Evolutionary conservation across 495 filamentous ascomycete species (phyloP), one percentile per base, ranked within the genome.

Genomic region (Aspergillus ostianus): DNA sequence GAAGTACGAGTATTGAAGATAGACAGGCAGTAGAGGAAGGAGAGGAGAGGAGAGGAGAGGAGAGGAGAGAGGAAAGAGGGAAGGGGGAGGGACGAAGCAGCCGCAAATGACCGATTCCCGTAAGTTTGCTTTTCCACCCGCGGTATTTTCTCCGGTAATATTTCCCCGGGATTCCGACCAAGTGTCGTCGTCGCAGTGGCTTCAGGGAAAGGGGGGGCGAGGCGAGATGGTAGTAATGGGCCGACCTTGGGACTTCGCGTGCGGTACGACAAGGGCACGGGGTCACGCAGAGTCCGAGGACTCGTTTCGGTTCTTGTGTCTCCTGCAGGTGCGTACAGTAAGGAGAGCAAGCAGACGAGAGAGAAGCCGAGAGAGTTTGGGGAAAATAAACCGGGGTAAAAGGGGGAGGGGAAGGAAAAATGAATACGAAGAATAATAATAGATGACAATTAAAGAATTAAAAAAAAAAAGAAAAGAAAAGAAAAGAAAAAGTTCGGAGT

Each of bases 81-180:
- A 45, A 44, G 30, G 46, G 18, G 47, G 48, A 58, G 56, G 61
- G 60, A 67, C 53, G 55, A 55, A 54, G 57, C 61, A 63, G 64
- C 53, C 55, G 57, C 64, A 53, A 59, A 23, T 36, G 47, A 46
- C 54, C 29, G 41, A 32, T 54, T 41, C 60, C 54, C 53, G 29
- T 57, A 47, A 58, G 49, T 59, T 56, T 53, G 53, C 51, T 59
- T 58, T 30, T 27, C 56, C 56, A 60, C 48, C 59, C 65, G 59
- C 65, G 48, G 61, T 64, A 62, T 49, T 67, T 66, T 61, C 65
- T 64, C 65, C 65, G 65, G 62, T 64, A 52, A 55, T 60, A 64
- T 67, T 64, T 59, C 65, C 62, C 65, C 61, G 61, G 61, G 62
- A 62, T 64, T 67, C 65, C 61, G 59, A 53, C 36, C 54, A 36